These are phyloP conservation scores for Termitomyces sp. DNA, from an alignment of 768 basidiomycete species.

Conservation along the genomic window DNA sequence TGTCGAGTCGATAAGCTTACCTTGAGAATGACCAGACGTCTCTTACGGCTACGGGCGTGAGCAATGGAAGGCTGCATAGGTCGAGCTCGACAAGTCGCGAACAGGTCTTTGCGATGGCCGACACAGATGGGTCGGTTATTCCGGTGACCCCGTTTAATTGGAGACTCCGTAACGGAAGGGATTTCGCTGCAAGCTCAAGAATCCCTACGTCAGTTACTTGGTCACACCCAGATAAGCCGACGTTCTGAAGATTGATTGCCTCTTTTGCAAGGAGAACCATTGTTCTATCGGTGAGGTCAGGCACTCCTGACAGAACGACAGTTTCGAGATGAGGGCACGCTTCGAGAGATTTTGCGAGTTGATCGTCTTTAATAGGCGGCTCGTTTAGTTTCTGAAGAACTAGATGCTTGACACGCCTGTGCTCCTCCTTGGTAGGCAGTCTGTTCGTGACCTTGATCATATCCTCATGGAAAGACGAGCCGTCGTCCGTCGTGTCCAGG, in stretches of 20 bases:
- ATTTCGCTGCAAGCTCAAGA: conserved; percentile 61
- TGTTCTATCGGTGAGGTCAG: conserved; percentile 63
- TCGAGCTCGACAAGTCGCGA: conserved; percentile 80
- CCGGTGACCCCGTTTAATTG: conserved; percentile 63
- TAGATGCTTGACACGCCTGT: conserved; percentile 54
- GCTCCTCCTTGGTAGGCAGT: conserved; percentile 55
- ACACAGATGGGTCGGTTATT: conserved; percentile 56
- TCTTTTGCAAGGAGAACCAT: conserved; percentile 55
- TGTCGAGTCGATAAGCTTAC: conserved; percentile 22
- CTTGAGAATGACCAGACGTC: conserved; percentile 80
- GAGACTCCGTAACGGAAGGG: conserved; percentile 66
- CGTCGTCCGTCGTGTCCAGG: conserved; percentile 20
- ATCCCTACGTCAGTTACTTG: conserved; percentile 76
- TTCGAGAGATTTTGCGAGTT: conserved; percentile 50
- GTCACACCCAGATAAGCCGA: conserved; percentile 74
- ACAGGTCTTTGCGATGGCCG: conserved; percentile 68
- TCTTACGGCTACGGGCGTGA: conserved; percentile 65
- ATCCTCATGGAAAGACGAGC: conserved; percentile 41
- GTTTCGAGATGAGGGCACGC: conserved; percentile 63
- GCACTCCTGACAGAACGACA: conserved; percentile 62
- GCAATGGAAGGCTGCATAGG: conserved; percentile 56
- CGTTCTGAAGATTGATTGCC: conserved; percentile 62
- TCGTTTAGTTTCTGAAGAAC: conserved; percentile 38
- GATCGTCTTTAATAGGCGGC: conserved; percentile 46
- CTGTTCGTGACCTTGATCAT: conserved; percentile 57